Percentiles rank a stretch among this genome's conserved stretches.
phyloP scores from a whole-genome alignment of 139 green algal species.

The Marvania coccoides region DNA sequence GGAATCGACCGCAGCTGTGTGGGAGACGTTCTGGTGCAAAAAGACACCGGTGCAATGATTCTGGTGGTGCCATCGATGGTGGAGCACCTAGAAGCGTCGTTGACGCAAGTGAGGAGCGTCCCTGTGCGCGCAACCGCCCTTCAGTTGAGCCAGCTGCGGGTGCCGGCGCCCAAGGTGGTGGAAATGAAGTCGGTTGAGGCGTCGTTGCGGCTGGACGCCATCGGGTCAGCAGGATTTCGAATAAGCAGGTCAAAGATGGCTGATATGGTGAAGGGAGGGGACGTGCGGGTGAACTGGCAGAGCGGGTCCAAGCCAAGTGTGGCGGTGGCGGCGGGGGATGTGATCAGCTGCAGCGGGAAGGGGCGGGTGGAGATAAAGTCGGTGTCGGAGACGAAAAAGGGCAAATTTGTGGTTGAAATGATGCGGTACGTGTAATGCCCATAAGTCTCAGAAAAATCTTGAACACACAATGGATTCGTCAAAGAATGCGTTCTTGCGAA shows the following conservation, averaged over 20 bases:
- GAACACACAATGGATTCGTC: too few relatives aligned
- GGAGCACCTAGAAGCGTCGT: slow-evolving; percentile 51
- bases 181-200: slow-evolving; percentile 59
- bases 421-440: slow-evolving; percentile 46
- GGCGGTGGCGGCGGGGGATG: slow-evolving; percentile 55
- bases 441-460: too few relatives aligned
- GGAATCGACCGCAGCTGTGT: slow-evolving; percentile 48
- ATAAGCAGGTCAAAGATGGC: slow-evolving; percentile 63
- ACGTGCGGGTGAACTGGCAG: slow-evolving; percentile 74
- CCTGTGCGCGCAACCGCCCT: slow-evolving; percentile 37
- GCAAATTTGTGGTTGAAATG: slow-evolving; percentile 53
- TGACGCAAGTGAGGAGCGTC: slow-evolving; percentile 63
- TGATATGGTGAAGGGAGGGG: slow-evolving; percentile 60
- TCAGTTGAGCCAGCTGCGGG: slow-evolving; percentile 22
- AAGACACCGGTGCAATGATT: slow-evolving; percentile 65
- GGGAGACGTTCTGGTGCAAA: slow-evolving; percentile 68
- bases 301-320: slow-evolving; percentile 38
- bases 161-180: slow-evolving; percentile 36
- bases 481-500: too few relatives aligned
- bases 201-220: slow-evolving; percentile 64
- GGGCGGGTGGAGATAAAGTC: slow-evolving; percentile 59
- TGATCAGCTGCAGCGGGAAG: slow-evolving; percentile 63
- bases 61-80: slow-evolving; percentile 57
- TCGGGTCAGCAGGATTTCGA: slow-evolving; percentile 70
- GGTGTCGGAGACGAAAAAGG: slow-evolving; percentile 55